Evolutionary conservation across 257 asterid species (phyloP).

Genomic region (Nyctanthes arbortristis): DNA sequence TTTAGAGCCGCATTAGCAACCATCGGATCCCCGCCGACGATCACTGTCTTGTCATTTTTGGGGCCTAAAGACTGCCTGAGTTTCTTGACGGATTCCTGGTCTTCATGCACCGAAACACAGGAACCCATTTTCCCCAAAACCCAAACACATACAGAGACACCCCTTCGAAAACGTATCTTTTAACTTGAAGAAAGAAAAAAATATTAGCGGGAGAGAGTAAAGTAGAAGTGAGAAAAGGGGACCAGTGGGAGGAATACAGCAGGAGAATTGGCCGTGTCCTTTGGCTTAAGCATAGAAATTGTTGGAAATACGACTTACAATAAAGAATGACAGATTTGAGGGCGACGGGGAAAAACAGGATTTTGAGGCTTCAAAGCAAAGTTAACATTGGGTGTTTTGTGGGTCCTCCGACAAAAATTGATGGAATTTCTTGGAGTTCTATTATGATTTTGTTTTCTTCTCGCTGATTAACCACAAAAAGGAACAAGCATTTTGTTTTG

Average conservation of each 20-base stretch:
- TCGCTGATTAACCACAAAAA: no score
- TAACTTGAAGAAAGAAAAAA: neutral
- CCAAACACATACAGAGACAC: neutral
- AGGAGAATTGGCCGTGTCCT: no score
- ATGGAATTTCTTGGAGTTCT: neutral
- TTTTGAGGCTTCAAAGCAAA: neutral
- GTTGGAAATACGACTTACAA: neutral
- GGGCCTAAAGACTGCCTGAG: neutral
- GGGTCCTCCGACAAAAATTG: neutral
- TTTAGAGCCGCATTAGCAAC: slow-evolving; percentile 1
- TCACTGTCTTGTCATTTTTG: slow-evolving; percentile 1
- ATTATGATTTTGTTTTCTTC: neutral
- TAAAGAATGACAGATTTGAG: no score
- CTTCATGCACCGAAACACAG: slow-evolving; percentile 2
- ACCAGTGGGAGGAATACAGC: neutral
- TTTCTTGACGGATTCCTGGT: slow-evolving; percentile 1
- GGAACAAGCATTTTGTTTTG: no score
- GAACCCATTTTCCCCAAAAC: slow-evolving; percentile 11
- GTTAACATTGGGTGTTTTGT: neutral
- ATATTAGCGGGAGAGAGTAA: neutral
- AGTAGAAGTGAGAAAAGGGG: slow-evolving; percentile 2
- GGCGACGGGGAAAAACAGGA: neutral
- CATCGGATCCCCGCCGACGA: neutral
- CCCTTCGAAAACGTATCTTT: neutral
- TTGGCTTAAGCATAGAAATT: neutral